Percentiles rank a stretch among this genome's conserved stretches.
phyloP scores from a whole-genome alignment of 257 asterid species.

The Mitragyna speciosa region DNA sequence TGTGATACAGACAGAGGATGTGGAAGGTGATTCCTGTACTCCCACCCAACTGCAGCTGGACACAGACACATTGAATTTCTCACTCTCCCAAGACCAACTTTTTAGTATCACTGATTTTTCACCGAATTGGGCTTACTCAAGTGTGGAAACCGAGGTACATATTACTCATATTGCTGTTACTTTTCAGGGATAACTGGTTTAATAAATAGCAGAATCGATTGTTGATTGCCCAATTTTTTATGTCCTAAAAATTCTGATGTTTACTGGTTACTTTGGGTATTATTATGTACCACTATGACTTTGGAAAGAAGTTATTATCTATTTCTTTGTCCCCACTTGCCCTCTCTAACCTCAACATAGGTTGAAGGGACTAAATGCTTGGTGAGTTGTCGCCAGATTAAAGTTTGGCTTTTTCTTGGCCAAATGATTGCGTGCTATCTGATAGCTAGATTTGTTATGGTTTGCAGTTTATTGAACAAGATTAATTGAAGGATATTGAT shows the following conservation, averaged over 20 bases:
- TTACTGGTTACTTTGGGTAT: background rate
- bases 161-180: background rate
- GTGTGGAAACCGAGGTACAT: conserved; percentile 62
- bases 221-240: background rate
- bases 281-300: background rate
- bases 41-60: conserved; percentile 66
- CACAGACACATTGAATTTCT: conserved; percentile 58
- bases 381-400: background rate
- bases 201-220: background rate
- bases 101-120: conserved; percentile 75
- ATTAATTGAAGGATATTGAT: background rate
- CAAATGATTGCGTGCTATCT: background rate
- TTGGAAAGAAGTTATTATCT: background rate
- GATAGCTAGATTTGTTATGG: background rate
- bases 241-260: background rate
- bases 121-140: conserved; percentile 73
- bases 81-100: conserved; percentile 80
- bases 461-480: background rate
- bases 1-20: conserved; percentile 61
- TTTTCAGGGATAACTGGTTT: background rate
- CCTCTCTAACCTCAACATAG: background rate
- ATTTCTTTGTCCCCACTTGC: background rate
- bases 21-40: conserved; percentile 52
- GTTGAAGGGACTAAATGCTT: background rate
- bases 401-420: background rate